These are phyloP conservation scores for Phlyctochytrium bullatum DNA, from an alignment of 192 early-diverging fungal species.

Conservation along the genomic window DNA sequence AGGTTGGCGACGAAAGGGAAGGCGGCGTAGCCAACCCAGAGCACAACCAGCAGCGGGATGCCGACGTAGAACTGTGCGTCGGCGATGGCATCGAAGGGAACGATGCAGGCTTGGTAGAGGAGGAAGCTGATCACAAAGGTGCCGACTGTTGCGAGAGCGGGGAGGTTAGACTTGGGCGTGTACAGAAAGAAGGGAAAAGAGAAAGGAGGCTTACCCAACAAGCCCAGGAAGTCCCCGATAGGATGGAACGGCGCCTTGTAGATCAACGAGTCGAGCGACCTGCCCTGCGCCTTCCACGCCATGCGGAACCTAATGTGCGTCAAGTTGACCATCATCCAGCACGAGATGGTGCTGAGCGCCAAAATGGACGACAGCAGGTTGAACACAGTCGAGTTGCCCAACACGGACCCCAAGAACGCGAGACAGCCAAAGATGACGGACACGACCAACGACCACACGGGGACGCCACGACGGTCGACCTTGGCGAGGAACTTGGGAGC, in stretches of 20 bases:
- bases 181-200: conserved; percentile 8
- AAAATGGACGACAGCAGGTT: conserved; percentile 38
- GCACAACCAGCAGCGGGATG: conserved; percentile 8
- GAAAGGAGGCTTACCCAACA: conserved; percentile 7
- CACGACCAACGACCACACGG: conserved; percentile 51
- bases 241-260: conserved; percentile 27
- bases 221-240: conserved; percentile 10
- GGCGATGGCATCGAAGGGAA: conserved; percentile 7
- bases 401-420: conserved; percentile 55
- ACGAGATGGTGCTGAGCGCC: conserved; percentile 5
- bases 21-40: background rate
- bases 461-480: conserved; percentile 54
- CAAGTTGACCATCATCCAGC: conserved; percentile 20
- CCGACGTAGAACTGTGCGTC: conserved; percentile 15
- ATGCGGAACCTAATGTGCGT: conserved; percentile 25
- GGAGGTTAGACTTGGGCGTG: too few relatives aligned
- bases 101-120: background rate
- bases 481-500: conserved; percentile 58
- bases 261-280: background rate
- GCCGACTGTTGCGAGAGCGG: too few relatives aligned
- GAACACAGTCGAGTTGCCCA: conserved; percentile 48
- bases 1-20: conserved; percentile 5
- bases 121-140: background rate
- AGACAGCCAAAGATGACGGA: conserved; percentile 57
- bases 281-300: conserved; percentile 17